These are phyloP conservation scores for Emergomyces pasteurianus DNA, from an alignment of 2,329 filamentous ascomycete species.

Conservation along the genomic window DNA sequence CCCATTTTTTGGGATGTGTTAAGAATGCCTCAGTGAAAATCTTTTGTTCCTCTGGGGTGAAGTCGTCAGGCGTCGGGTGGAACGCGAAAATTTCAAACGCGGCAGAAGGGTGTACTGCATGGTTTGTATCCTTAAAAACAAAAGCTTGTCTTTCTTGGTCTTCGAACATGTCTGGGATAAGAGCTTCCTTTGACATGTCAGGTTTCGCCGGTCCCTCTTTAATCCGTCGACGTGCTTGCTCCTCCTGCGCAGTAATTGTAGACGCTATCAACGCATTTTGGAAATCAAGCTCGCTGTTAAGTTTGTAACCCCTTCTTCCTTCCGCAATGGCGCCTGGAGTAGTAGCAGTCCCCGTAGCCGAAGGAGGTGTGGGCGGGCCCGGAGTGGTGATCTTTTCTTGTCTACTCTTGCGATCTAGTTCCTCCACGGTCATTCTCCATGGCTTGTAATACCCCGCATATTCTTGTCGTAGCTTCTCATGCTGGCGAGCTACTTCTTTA, in stretches of 20 bases:
- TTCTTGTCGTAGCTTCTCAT: slow-evolving; percentile 28
- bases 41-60: slow-evolving; percentile 36
- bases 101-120: slow-evolving; percentile 25
- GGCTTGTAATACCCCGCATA: slow-evolving; percentile 32
- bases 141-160: slow-evolving; percentile 25
- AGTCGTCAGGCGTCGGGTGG: slow-evolving; percentile 35
- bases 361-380: slow-evolving; percentile 21
- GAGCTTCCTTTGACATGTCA: slow-evolving; percentile 34
- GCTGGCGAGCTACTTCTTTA: slow-evolving; percentile 27
- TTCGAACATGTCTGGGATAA: slow-evolving; percentile 38
- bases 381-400: slow-evolving; percentile 27
- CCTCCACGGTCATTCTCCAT: slow-evolving; percentile 33
- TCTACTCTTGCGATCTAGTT: slow-evolving; percentile 31
- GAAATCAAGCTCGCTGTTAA: slow-evolving; percentile 39
- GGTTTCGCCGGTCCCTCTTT: slow-evolving; percentile 33
- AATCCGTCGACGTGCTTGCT: slow-evolving; percentile 33
- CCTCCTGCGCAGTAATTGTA: slow-evolving; percentile 37
- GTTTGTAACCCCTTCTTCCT: slow-evolving; percentile 33
- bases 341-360: slow-evolving; percentile 3
- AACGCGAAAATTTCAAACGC: slow-evolving; percentile 35
- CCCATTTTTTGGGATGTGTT: slow-evolving; percentile 39
- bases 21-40: slow-evolving; percentile 38
- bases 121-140: slow-evolving; percentile 38
- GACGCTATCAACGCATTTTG: slow-evolving; percentile 37
- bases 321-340: slow-evolving; percentile 18